Evolutionary conservation across 768 basidiomycete genomes (phyloP).

Genomic region (Serendipita indica): DNA sequence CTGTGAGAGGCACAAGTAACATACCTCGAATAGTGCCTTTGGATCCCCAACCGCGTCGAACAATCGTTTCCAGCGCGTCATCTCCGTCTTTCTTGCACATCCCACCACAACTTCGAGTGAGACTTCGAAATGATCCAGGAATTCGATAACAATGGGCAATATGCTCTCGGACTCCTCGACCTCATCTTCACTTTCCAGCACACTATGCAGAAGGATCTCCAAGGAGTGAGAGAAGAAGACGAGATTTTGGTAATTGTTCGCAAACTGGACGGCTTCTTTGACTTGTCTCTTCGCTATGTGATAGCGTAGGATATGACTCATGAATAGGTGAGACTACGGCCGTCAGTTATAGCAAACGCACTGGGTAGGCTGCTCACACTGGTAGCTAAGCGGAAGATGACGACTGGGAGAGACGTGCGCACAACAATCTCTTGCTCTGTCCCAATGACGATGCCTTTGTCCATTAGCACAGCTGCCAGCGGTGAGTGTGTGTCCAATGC

Average conservation of each 20-base stretch:
- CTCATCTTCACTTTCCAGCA: conserved; percentile 68
- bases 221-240: conserved; percentile 89
- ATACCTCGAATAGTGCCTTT: conserved; percentile 77
- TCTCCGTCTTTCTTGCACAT: conserved; percentile 92
- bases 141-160: conserved; percentile 62
- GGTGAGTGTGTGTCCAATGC: conserved; percentile 9
- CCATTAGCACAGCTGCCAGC: conserved; percentile 80
- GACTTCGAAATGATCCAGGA: conserved; percentile 87
- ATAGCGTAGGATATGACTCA: conserved; percentile 78
- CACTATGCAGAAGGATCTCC: conserved; percentile 86
- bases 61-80: conserved; percentile 74
- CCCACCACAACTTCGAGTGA: conserved; percentile 87
- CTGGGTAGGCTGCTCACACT: conserved; percentile 42
- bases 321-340: conserved; percentile 74
- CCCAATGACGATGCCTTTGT: conserved; percentile 96
- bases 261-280: conserved; percentile 71
- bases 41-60: conserved; percentile 89
- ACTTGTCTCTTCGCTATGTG: conserved; percentile 44
- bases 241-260: conserved; percentile 70
- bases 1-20: conserved; percentile 15
- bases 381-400: conserved; percentile 82
- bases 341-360: background rate
- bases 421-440: conserved; percentile 77
- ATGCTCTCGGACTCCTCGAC: conserved; percentile 25
- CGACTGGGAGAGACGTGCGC: conserved; percentile 65